phyloP scores from a whole-genome alignment of 83 land plant genomes.

The Isoetes engelmannii region DNA sequence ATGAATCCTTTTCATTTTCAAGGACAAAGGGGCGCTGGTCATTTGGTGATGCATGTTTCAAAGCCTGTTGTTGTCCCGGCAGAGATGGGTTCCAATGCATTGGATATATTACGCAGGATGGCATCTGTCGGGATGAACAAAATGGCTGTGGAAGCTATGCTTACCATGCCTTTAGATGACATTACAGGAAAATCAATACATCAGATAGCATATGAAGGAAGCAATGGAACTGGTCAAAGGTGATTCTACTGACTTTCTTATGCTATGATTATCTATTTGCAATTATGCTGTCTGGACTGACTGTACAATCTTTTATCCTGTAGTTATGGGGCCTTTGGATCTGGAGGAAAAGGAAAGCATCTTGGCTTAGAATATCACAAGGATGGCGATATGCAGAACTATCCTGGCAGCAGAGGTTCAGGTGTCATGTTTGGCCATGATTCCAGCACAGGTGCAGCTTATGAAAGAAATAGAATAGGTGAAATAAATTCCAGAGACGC shows the following conservation, averaged over 20 bases:
- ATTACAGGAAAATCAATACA: conserved; percentile 62
- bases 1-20: conserved; percentile 54
- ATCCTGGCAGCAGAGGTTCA: too few species aligned
- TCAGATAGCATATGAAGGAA: conserved; percentile 56
- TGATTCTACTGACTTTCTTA: too few species aligned
- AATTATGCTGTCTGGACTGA: too few species aligned
- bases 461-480: background rate
- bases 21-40: conserved; percentile 37
- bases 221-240: conserved; percentile 27
- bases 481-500: background rate
- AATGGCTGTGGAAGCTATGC: conserved; percentile 50
- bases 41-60: conserved; percentile 65
- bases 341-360: too few species aligned
- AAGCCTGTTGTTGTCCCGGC: conserved; percentile 77
- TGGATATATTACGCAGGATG: conserved; percentile 52
- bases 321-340: too few species aligned
- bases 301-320: too few species aligned
- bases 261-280: too few species aligned
- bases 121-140: conserved; percentile 64
- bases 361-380: too few species aligned
- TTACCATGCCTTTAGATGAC: conserved; percentile 79
- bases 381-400: too few species aligned
- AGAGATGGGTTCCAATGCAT: conserved; percentile 50
- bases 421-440: too few species aligned
- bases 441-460: too few species aligned